Conservation (phyloP, 1,284 basidiomycete genomes). For the Erythrobasidium hasegawianum region DNA sequence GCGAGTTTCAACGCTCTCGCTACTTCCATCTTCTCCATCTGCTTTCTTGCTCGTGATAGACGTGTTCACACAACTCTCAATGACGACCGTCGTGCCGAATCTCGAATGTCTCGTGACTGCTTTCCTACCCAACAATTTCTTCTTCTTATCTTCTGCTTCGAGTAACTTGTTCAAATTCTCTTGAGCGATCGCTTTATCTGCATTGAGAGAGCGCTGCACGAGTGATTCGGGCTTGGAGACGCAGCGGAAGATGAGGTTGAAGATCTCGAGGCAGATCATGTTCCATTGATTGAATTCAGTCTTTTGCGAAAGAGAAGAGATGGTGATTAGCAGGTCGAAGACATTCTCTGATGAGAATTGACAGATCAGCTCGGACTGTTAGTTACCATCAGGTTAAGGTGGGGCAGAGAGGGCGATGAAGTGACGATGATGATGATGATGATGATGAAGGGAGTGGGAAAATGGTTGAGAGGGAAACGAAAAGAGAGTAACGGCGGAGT, state of each 20-base stretch:
- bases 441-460: too few species aligned
- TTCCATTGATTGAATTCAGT: constrained; percentile 76
- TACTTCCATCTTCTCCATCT: too few species aligned
- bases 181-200: constrained; percentile 31
- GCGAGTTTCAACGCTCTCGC: too few species aligned
- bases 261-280: constrained; percentile 80
- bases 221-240: constrained; percentile 57
- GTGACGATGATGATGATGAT: too few species aligned
- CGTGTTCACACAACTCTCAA: not conserved
- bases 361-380: constrained; percentile 64
- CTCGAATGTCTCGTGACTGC: constrained; percentile 76
- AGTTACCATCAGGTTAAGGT: too few species aligned
- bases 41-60: too few species aligned
- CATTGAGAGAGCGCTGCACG: constrained; percentile 23
- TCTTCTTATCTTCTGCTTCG: constrained; percentile 63
- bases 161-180: constrained; percentile 55
- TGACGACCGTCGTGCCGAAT: constrained; percentile 36
- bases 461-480: too few species aligned
- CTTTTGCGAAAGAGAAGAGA: constrained; percentile 73
- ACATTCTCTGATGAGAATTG: constrained; percentile 68
- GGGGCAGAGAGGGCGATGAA: too few species aligned
- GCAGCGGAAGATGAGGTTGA: constrained; percentile 79
- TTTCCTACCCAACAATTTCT: constrained; percentile 54
- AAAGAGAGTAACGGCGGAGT: too few species aligned
- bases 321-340: constrained; percentile 72